Base-by-base conservation (phyloP, 805 yeast genomes). In the Saturnispora sanitii region DNA sequence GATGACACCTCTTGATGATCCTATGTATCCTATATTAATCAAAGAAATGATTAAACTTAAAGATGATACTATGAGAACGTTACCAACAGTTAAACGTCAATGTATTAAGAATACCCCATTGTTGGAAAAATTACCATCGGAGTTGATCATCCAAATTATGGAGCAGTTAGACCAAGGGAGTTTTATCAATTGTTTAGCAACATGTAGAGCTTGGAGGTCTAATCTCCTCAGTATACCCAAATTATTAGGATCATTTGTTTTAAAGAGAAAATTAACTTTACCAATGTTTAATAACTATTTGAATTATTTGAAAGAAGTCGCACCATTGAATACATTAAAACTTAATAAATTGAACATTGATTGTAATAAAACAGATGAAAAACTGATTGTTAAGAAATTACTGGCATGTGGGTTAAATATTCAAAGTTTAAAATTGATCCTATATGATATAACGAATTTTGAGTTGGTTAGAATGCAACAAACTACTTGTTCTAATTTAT, bases 181-280 rank as follows among this genome's bases (percentile, higher is more conserved):
- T 16, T 42, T 44, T 13, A 33, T 21, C 4, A 44, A 34, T 18
- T 28, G 42, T 12, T 27, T 44, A 21, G n/a, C 20, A 21, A 41
- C 44, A 13, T 44, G 47, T n/a, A 37, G 44, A 35, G 42, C 32
- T 23, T 44, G 46, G 49, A 38, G 49, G 36, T 13, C 33, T 17
- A 38, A 37, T 6, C 32, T 44, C 9, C 23, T 46, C 16, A 37
- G 38, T n/a, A 34, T 42, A 4, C 47, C 49, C 4, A 25, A 34
- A 9, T 37, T 44, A 13, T 31, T 44, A 17, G 40, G 42, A 4
- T 41, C 38, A 13, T 41, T 37, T 37, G 31, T 20, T 4, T 32
- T 40, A 23, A 32, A 37, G 7, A 25, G 20, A 15, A 15, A 19
- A 15, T 16, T 42, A 16, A 45, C 43, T n/a, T 33, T 33, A 13